Evolutionary conservation across 805 yeast genomes (phyloP).

Genomic region (Saccharomycopsis oosterbeekiorum): DNA sequence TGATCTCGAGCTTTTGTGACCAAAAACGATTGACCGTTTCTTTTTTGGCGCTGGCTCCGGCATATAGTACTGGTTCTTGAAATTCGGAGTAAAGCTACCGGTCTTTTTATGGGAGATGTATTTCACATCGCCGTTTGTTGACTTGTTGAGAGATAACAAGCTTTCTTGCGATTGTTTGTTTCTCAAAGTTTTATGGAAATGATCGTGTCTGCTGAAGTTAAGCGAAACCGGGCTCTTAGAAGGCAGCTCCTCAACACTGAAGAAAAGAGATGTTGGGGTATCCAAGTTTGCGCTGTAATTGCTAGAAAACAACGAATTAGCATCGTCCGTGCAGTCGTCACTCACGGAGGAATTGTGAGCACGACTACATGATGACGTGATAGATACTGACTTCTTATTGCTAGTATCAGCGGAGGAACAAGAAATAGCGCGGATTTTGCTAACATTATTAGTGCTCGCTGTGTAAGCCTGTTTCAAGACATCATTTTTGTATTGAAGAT

Average conservation of each 20-base stretch:
- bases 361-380: background rate
- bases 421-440: background rate
- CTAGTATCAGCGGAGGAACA: background rate
- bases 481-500: background rate
- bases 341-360: background rate
- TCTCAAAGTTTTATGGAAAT: conserved; percentile 9
- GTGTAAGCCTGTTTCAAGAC: background rate
- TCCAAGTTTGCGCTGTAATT: background rate
- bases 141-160: conserved; percentile 12
- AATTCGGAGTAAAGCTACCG: background rate
- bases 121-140: background rate
- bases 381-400: background rate
- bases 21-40: background rate
- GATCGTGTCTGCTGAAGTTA: conserved; percentile 1
- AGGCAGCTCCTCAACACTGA: background rate
- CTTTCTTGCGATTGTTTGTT: conserved; percentile 7
- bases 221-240: background rate
- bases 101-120: background rate
- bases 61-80: background rate
- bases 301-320: background rate
- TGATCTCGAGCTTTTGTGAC: background rate
- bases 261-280: background rate
- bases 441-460: background rate
- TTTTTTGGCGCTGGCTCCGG: background rate
- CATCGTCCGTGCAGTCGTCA: background rate